Percentiles rank a stretch among this genome's conserved stretches.
These are phyloP conservation scores for Monosporascus sp. DNA, from an alignment of 2,329 filamentous ascomycete species.

Conservation along the genomic window DNA sequence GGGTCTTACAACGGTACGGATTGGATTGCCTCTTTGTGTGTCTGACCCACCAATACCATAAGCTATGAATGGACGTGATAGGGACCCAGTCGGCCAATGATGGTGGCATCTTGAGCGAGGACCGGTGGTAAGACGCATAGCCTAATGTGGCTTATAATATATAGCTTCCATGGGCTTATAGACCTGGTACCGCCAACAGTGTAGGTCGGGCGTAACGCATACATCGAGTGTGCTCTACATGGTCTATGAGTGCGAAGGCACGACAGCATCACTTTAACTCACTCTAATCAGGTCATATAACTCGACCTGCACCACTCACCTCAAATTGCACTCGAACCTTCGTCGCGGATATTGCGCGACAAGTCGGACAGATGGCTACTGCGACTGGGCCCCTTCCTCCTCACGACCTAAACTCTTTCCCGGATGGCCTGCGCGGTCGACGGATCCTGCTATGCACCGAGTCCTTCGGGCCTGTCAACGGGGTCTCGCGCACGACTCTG, in stretches of 20 bases:
- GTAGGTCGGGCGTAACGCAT: no score
- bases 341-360: no score
- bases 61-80: background rate
- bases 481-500: slow-evolving; percentile 65
- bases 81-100: background rate
- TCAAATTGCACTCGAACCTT: background rate
- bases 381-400: background rate
- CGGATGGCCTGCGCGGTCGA: slow-evolving; percentile 48
- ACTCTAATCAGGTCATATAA: no score
- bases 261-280: no score
- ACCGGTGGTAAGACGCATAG: no score
- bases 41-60: background rate
- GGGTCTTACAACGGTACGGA: slow-evolving; percentile 5
- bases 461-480: slow-evolving; percentile 67
- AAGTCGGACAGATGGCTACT: background rate
- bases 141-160: no score
- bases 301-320: background rate
- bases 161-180: no score
- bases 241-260: no score
- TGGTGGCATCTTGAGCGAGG: background rate
- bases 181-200: no score
- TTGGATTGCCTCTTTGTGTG: background rate
- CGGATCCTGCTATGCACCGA: slow-evolving; percentile 64
- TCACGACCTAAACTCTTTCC: slow-evolving; percentile 41
- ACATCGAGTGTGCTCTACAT: no score